A percentile compares a stretch with the other conserved stretches of the same genome.
Evolutionary conservation across 2,329 filamentous ascomycete genomes (phyloP).

Genomic region (Hypomyces rosellus): DNA sequence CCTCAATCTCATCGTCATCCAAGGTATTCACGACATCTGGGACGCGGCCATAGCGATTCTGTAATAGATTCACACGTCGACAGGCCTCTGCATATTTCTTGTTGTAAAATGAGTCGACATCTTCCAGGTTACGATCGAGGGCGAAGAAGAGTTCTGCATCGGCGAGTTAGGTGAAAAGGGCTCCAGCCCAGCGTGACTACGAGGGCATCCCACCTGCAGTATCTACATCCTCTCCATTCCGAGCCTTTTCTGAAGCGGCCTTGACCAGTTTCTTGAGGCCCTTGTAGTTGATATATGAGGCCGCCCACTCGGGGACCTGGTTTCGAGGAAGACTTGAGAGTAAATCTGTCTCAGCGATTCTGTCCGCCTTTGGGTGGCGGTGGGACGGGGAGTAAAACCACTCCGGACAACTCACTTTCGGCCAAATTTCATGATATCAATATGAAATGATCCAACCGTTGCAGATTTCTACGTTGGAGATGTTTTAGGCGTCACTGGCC

Average conservation of each 20-base stretch:
- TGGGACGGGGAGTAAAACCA: slow-evolving; percentile 4
- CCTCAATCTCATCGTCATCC: slow-evolving; percentile 84
- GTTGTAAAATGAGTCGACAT: slow-evolving; percentile 95
- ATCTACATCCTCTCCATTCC: slow-evolving; percentile 71
- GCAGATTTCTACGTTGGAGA: background rate
- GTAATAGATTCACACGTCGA: slow-evolving; percentile 76
- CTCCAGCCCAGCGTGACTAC: slow-evolving; percentile 4
- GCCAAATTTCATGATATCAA: slow-evolving; percentile 52
- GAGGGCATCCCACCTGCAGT: slow-evolving; percentile 68
- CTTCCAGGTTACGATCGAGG: slow-evolving; percentile 93
- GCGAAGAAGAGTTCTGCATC: slow-evolving; percentile 87
- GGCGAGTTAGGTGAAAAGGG: slow-evolving; percentile 26
- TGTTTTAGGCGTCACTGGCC: too few relatives aligned
- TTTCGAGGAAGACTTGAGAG: slow-evolving; percentile 61
- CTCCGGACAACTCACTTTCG: slow-evolving; percentile 43
- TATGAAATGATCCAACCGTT: background rate
- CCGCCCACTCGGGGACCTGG: slow-evolving; percentile 81
- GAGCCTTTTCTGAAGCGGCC: slow-evolving; percentile 58
- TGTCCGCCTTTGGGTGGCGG: slow-evolving; percentile 5
- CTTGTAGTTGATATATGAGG: slow-evolving; percentile 84
- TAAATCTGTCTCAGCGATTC: slow-evolving; percentile 13
- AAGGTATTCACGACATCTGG: slow-evolving; percentile 64
- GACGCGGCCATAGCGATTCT: slow-evolving; percentile 77
- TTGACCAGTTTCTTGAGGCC: slow-evolving; percentile 95
- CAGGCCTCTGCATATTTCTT: slow-evolving; percentile 84